Base-by-base conservation (phyloP, 2,329 filamentous ascomycete genomes). In the Apiospora hydei region DNA sequence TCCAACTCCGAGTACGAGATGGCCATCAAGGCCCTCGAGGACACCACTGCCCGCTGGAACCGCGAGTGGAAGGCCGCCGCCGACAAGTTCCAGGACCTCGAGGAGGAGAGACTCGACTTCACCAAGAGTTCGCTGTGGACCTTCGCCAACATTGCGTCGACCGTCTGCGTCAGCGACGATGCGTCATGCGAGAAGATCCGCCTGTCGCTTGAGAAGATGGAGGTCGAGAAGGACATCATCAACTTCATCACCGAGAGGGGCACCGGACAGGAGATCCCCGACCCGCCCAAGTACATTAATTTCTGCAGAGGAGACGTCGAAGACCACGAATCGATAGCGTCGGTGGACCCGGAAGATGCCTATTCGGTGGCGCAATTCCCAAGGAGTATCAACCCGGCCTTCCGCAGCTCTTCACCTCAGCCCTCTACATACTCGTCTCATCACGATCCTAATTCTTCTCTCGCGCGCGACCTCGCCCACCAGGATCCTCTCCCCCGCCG, bases 31-130 rank as follows among this genome's bases (percentile, higher is more conserved):
- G 88, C 94, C 1, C 88, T 99, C 6, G 96, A 99, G 80, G 96
- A 98, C 77, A 99, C 96, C 0, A 99, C 96, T 0, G 93, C 91
- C 5, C 89, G 96, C 71, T 99, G 96, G 96, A 99, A 99, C 80
- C 90, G 96, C 78, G 96, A 99, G 81, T 99, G 96, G 96, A 99
- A 98, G 83, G 91, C 94, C 26, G 96, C 96, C 0, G 97, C 96
- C 78, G 97, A 97, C 87, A 99, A 98, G 85, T 99, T 99, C 83
- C 97, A 99, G 85, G 97, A 99, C 78, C 89, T 99, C 16, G 96
- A 99, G 83, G 97, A 99, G 82, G 96, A 99, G 83, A 90, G 96
- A 61, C 88, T 99, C 51, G 96, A 99, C 83, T 99, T 98, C 80
- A 95, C 95, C 76, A 99, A 98, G 87, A 97, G 94, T 84, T 98